phyloP scores from a whole-genome alignment of 2,329 filamentous ascomycete genomes.

The Fusarium subglutinans region DNA sequence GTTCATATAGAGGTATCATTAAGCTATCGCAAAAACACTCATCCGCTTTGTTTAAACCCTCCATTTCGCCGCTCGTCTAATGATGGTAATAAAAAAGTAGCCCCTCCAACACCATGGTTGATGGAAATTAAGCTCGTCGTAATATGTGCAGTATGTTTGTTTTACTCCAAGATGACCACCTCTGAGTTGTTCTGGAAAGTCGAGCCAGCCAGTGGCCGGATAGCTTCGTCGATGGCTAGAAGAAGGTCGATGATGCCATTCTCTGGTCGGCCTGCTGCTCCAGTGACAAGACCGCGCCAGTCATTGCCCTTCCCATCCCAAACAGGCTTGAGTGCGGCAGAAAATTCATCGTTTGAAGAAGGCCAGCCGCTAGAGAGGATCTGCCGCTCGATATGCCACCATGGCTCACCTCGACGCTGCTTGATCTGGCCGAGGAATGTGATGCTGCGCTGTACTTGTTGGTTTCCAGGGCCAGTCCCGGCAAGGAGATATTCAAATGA shows the following conservation, averaged over 20 bases:
- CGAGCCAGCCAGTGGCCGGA: conserved; percentile 47
- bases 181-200: conserved; percentile 10
- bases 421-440: conserved; percentile 63
- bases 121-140: conserved; percentile 15
- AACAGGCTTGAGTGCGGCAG: conserved; percentile 53
- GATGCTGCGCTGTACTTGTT: conserved; percentile 49
- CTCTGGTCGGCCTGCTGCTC: conserved; percentile 56
- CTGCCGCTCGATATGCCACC: conserved; percentile 61
- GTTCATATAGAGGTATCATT: conserved; percentile 47
- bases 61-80: conserved; percentile 35
- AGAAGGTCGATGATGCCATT: conserved; percentile 58
- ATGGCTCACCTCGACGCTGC: conserved; percentile 57
- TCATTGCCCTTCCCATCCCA: conserved; percentile 56
- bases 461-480: conserved; percentile 31
- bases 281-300: conserved; percentile 59
- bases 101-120: conserved; percentile 25
- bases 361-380: conserved; percentile 31
- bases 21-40: conserved; percentile 40
- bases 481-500: conserved; percentile 62
- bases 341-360: conserved; percentile 47
- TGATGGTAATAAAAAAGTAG: conserved; percentile 2
- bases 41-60: conserved; percentile 32
- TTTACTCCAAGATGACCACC: conserved; percentile 38
- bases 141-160: neutral
- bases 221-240: conserved; percentile 56